Conservation (phyloP, 805 yeast species). For the Saturnispora saitoi region DNA sequence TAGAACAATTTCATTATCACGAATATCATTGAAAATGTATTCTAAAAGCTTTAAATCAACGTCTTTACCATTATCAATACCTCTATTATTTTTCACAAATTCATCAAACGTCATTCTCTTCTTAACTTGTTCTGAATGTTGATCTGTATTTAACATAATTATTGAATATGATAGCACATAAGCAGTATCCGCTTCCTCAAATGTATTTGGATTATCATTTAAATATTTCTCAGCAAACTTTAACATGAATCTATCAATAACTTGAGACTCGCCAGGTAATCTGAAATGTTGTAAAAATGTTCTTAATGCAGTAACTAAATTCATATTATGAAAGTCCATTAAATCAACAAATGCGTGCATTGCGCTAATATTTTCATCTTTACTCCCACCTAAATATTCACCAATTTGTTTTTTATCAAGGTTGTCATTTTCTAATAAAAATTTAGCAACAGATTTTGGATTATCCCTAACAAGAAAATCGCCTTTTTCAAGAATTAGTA, state of each 20-base stretch:
- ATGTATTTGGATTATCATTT: constrained; percentile 79
- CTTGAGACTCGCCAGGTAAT: constrained; percentile 97
- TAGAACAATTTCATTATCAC: constrained; percentile 75
- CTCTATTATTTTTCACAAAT: constrained; percentile 78
- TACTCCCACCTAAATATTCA: constrained; percentile 87
- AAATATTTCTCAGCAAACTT: constrained; percentile 91
- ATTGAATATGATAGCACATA: constrained; percentile 89
- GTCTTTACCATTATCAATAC: constrained; percentile 86
- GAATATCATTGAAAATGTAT: constrained; percentile 70
- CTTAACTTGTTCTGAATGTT: constrained; percentile 81
- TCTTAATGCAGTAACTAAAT: constrained; percentile 83
- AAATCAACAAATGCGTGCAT: constrained; percentile 92
- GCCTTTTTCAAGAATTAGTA: constrained; percentile 49
- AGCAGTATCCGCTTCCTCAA: constrained; percentile 90
- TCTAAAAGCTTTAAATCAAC: constrained; percentile 66
- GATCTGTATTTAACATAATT: constrained; percentile 88
- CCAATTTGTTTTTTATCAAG: constrained; percentile 81
- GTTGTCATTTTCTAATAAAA: constrained; percentile 59
- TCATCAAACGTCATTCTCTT: constrained; percentile 83
- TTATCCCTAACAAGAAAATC: constrained; percentile 54
- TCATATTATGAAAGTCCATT: constrained; percentile 62
- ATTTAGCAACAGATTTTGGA: constrained; percentile 65
- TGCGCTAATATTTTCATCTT: constrained; percentile 61
- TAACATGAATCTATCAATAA: constrained; percentile 92
- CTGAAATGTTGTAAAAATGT: constrained; percentile 79